phyloP scores from a whole-genome alignment of 805 yeast genomes.

The Candida glaebosa region DNA sequence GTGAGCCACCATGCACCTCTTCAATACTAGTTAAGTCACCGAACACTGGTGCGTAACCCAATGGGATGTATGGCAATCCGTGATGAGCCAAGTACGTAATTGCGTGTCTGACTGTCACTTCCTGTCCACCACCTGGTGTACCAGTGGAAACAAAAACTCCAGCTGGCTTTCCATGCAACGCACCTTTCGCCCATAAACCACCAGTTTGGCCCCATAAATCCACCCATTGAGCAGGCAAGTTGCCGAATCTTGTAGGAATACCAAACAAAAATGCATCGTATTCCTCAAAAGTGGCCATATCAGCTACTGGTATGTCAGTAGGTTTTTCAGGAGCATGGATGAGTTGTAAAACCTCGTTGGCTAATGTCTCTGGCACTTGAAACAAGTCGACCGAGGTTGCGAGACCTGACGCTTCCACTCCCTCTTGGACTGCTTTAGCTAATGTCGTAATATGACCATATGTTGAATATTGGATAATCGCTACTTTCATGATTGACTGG shows the following conservation, averaged over 20 bases:
- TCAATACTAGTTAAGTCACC: conserved; percentile 51
- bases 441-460: conserved; percentile 73
- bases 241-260: conserved; percentile 77
- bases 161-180: conserved; percentile 67
- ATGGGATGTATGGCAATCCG: conserved; percentile 73
- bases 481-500: conserved; percentile 43
- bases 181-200: conserved; percentile 69
- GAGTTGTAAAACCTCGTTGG: conserved; percentile 54
- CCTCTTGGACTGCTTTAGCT: conserved; percentile 67
- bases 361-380: conserved; percentile 79
- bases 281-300: conserved; percentile 49
- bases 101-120: conserved; percentile 58
- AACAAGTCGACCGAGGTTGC: conserved; percentile 60
- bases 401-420: conserved; percentile 63
- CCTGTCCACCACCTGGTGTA: conserved; percentile 77
- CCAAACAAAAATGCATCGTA: conserved; percentile 79
- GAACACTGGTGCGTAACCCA: conserved; percentile 68
- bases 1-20: conserved; percentile 76
- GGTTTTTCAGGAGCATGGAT: conserved; percentile 70
- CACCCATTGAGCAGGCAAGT: conserved; percentile 71
- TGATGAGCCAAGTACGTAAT: conserved; percentile 66
- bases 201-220: conserved; percentile 79
- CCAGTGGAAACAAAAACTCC: conserved; percentile 73
- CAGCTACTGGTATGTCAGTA: conserved; percentile 51
- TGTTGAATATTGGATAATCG: conserved; percentile 75